These are phyloP conservation scores for Nothophaeocryptopus gaeumannii DNA, from an alignment of 2,329 filamentous ascomycete species.

Conservation along the genomic window DNA sequence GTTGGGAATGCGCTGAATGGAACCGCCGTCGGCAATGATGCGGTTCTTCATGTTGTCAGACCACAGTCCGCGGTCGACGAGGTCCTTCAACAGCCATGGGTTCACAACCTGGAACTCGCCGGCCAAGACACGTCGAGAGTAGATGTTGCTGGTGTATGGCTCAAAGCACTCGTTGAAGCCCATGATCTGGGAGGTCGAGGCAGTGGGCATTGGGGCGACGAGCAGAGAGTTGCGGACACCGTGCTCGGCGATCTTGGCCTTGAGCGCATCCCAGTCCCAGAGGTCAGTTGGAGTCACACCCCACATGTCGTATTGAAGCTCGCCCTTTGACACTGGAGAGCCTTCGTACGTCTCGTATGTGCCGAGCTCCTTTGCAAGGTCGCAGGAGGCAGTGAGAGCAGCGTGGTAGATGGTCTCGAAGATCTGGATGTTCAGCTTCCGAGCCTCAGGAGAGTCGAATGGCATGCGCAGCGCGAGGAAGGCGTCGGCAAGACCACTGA, in stretches of 20 bases:
- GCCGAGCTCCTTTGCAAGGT: constrained; percentile 79
- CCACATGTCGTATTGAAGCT: constrained; percentile 99
- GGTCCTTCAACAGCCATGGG: constrained; percentile 95
- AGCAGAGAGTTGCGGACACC: constrained; percentile 94
- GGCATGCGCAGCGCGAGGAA: constrained; percentile 96
- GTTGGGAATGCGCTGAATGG: constrained; percentile 94
- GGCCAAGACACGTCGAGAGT: constrained; percentile 94
- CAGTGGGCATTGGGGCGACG: constrained; percentile 96
- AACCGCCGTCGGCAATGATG: constrained; percentile 95
- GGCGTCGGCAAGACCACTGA: constrained; percentile 94
- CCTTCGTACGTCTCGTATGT: constrained; percentile 88
- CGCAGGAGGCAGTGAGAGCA: constrained; percentile 81
- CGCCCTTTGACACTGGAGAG: constrained; percentile 89
- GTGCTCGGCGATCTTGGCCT: constrained; percentile 86
- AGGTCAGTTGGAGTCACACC: constrained; percentile 86
- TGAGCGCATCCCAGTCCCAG: constrained; percentile 91
- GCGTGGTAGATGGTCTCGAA: constrained; percentile 99
- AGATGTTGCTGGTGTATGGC: constrained; percentile 99
- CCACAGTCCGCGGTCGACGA: constrained; percentile 97
- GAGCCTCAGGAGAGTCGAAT: constrained; percentile 93
- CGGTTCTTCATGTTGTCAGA: constrained; percentile 99
- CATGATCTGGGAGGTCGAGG: constrained; percentile 93
- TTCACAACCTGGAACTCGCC: constrained; percentile 99
- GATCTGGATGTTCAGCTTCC: constrained; percentile 93
- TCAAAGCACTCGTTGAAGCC: constrained; percentile 99